These are phyloP conservation scores for Pythium brassicae DNA, from an alignment of 352 stramenopile genomes.

Conservation along the genomic window DNA sequence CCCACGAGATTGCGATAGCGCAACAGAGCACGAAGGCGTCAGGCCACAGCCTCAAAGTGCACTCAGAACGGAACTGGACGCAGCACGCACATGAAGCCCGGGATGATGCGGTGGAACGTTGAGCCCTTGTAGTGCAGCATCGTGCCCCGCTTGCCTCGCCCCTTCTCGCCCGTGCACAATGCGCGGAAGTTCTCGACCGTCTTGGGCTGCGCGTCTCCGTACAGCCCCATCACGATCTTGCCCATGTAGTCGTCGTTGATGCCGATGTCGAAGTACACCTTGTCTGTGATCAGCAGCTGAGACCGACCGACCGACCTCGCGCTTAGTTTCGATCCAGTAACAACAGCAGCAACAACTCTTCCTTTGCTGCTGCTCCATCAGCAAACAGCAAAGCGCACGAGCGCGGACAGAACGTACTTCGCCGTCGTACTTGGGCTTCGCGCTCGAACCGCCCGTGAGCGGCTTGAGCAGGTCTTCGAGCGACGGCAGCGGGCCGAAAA, in stretches of 20 bases:
- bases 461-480: constrained; percentile 46
- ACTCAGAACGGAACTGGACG: no score
- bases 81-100: constrained; percentile 90
- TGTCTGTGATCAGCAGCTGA: constrained; percentile 68
- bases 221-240: constrained; percentile 78
- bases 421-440: constrained; percentile 30
- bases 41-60: no score
- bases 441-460: constrained; percentile 24
- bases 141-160: constrained; percentile 84
- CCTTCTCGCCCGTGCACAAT: constrained; percentile 76
- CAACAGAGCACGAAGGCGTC: no score
- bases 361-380: no score
- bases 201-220: constrained; percentile 72
- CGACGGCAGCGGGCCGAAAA: constrained; percentile 59
- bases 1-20: no score
- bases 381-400: no score
- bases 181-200: constrained; percentile 79
- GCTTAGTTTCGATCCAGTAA: background rate
- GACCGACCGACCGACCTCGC: background rate
- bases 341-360: constrained; percentile 1
- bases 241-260: constrained; percentile 91
- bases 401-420: constrained; percentile 30
- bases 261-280: constrained; percentile 96
- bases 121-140: constrained; percentile 94
- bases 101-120: constrained; percentile 97